Base-by-base conservation (phyloP, 2,329 filamentous ascomycete genomes). In the Helicocarpus griseus region DNA sequence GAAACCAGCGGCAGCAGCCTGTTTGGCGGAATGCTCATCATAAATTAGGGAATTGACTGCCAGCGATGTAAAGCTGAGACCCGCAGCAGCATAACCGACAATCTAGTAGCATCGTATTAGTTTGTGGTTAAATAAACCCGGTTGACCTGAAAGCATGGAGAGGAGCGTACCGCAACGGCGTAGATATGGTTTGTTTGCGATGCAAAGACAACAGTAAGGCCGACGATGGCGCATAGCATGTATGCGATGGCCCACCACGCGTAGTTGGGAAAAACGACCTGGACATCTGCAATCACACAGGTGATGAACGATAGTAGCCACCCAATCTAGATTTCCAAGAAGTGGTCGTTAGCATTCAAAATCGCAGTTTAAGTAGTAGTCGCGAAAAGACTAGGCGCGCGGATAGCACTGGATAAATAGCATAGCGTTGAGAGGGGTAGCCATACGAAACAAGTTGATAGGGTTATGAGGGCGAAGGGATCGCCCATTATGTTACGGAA, bases 251-350 rank as follows among this genome's bases (percentile, higher is more conserved):
- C 80, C 87, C 91, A 98, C 91, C 93, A 98, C 21, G 86, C 83
- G 68, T 89, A 96, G 57, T 89, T 87, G 13, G 89, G 89, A 63
- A 89, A 95, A 5, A 65, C 62, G 24, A 65, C 64, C 50, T 70
- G 71, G 45, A 80, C 67, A 57, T 80, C 74, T 38, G 85, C 83
- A 60, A 96, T 82, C 65, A 95, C 84, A 54, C 87, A 91, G 57
- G 84, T 79, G 63, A 97, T 80, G 68, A 97, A 94, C 43, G 89
- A 82, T 63, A 98, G 95, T 59, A 95, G 70, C 93, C 93, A 98
- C 53, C 90, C 91, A 57, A 95, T 83, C 91, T 97, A 67, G n/a
- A n/a, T n/a, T 41, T 14, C 19, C 28, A 57, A 41, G 5, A 56
- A 50, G 38, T 4, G 19, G 31, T 41, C 21, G 29, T 33, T 39